Evolutionary conservation across 2,329 filamentous ascomycete genomes (phyloP).

Genomic region (Claviceps arundinis): DNA sequence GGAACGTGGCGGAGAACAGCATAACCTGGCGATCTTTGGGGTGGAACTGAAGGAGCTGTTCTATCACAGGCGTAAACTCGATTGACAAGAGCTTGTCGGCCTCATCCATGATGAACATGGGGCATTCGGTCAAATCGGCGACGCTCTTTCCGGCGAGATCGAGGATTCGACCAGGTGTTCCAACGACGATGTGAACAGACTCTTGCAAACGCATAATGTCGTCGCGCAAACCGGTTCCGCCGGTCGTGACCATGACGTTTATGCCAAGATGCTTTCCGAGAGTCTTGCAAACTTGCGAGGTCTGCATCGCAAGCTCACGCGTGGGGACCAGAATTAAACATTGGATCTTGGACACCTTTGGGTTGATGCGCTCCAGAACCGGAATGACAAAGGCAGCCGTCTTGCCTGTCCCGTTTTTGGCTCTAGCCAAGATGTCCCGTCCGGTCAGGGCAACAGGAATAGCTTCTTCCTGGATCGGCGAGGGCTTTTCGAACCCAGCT

Average conservation of each 20-base stretch:
- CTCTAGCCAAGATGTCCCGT: constrained; percentile 85
- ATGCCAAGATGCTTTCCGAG: constrained; percentile 92
- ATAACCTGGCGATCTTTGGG: constrained; percentile 97
- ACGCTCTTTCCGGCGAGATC: constrained; percentile 94
- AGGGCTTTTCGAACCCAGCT: constrained; percentile 96
- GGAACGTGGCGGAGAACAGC: constrained; percentile 98
- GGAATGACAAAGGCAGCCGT: constrained; percentile 97
- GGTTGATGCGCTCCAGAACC: constrained; percentile 87
- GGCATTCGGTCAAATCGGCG: constrained; percentile 87
- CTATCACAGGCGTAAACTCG: constrained; percentile 95
- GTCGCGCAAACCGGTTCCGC: constrained; percentile 86
- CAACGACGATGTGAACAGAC: constrained; percentile 92
- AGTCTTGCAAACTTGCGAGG: constrained; percentile 97
- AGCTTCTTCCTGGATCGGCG: constrained; percentile 97
- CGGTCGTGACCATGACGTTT: constrained; percentile 99
- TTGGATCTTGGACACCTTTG: constrained; percentile 92
- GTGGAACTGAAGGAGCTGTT: constrained; percentile 88
- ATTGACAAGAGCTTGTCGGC: constrained; percentile 94
- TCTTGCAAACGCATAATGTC: constrained; percentile 94
- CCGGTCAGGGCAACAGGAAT: constrained; percentile 94
- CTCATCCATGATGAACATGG: constrained; percentile 99
- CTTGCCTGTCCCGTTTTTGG: constrained; percentile 98
- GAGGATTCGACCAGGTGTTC: constrained; percentile 89
- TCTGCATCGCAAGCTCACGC: constrained; percentile 92
- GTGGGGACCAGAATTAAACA: constrained; percentile 93